These are phyloP conservation scores for Epichloe bromicola DNA, from an alignment of 2,329 filamentous ascomycete genomes.

Conservation along the genomic window DNA sequence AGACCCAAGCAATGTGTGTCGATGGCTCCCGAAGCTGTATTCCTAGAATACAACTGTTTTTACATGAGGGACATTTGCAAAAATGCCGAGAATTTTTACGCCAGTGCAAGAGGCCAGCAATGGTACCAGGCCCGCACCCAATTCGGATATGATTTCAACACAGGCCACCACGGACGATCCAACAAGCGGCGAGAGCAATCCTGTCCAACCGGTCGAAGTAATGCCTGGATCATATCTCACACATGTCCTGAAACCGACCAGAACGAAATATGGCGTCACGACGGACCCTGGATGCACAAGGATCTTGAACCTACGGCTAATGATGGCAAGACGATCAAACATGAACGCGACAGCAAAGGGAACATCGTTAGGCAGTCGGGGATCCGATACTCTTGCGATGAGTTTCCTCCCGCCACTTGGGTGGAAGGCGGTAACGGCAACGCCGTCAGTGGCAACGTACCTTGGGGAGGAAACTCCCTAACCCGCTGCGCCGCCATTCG, in stretches of 20 bases:
- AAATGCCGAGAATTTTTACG: not conserved
- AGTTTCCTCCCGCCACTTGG: not conserved
- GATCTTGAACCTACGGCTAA: not conserved
- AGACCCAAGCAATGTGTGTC: too few species aligned
- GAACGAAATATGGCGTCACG: not conserved
- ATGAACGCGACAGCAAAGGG: not conserved
- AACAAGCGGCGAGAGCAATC: not conserved
- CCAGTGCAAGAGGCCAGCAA: too few species aligned
- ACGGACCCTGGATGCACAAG: not conserved
- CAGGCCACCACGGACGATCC: too few species aligned
- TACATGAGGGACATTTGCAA: not conserved
- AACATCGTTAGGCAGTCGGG: not conserved
- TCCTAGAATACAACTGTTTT: not conserved
- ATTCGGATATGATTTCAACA: not conserved
- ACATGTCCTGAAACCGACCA: not conserved
- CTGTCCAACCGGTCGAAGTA: not conserved
- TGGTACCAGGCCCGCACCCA: too few species aligned
- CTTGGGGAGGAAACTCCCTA: not conserved
- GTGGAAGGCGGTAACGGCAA: not conserved
- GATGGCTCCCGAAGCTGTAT: not conserved
- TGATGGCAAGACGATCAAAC: not conserved
- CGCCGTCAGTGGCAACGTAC: not conserved
- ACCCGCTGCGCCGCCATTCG: not conserved
- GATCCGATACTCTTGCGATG: not conserved
- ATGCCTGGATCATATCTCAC: not conserved